Evolutionary conservation across 352 stramenopile genomes (phyloP).

Genomic region (Phytophthora pini): DNA sequence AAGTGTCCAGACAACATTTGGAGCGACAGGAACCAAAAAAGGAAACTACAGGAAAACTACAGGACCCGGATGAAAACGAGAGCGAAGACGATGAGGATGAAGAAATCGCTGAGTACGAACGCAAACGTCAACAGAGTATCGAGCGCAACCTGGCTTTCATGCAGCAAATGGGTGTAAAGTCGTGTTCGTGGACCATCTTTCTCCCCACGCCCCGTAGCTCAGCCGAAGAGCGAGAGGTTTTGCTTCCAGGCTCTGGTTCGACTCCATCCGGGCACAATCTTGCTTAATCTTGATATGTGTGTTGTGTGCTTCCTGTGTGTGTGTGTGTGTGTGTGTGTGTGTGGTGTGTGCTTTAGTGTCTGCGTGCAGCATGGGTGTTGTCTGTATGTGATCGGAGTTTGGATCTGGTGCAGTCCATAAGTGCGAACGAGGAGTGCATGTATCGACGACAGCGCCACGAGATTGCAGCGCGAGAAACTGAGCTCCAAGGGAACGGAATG

Average conservation of each 20-base stretch:
- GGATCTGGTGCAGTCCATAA: background rate
- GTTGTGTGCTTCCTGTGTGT: background rate
- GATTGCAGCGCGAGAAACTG: background rate
- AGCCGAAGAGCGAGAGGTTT: conserved; percentile 3
- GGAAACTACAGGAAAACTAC: conserved; percentile 4
- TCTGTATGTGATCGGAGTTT: background rate
- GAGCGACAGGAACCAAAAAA: conserved; percentile 2
- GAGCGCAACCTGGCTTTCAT: conserved; percentile 87
- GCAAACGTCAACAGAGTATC: conserved; percentile 84
- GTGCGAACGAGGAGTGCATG: background rate
- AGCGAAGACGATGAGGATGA: conserved; percentile 13
- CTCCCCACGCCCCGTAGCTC: background rate
- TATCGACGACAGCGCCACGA: background rate
- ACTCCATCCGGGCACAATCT: background rate
- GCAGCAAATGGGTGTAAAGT: conserved; percentile 72
- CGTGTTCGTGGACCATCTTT: background rate
- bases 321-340: background rate
- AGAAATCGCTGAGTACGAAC: conserved; percentile 77
- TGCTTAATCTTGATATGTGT: background rate
- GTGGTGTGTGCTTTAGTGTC: background rate
- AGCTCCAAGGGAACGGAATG: background rate
- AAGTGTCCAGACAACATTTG: background rate
- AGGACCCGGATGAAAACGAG: conserved; percentile 4
- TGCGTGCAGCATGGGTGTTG: background rate
- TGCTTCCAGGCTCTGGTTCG: background rate